Conservation (phyloP, 2,329 filamentous ascomycete species). For the Stemphylium lycopersici region DNA sequence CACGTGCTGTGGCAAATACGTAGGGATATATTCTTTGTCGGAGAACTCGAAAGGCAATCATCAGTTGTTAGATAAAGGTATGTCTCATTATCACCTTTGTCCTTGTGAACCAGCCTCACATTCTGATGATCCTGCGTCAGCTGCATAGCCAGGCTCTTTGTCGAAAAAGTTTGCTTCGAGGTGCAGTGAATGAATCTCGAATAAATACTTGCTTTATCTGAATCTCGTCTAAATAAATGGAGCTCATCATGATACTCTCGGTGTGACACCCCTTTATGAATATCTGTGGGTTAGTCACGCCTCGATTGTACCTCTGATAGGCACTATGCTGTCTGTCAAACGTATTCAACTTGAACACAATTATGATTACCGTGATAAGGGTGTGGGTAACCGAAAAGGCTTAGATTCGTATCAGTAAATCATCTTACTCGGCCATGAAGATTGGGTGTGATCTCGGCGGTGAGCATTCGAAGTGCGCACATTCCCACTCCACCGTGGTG, state of each 20-base stretch:
- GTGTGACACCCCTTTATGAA: neutral
- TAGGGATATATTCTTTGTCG: conserved; percentile 5
- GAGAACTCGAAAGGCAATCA: neutral
- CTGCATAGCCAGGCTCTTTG: conserved; percentile 2
- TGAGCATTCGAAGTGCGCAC: neutral
- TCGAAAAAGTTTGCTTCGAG: neutral
- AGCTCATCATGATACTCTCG: neutral
- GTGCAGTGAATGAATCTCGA: neutral
- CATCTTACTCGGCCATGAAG: neutral
- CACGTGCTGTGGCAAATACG: neutral
- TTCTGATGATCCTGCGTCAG: neutral
- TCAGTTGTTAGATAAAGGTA: conserved; percentile 2
- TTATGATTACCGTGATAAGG: neutral
- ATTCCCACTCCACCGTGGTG: neutral
- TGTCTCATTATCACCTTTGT: conserved; percentile 8
- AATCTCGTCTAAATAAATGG: neutral
- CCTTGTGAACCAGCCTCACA: neutral
- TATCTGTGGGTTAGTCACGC: neutral
- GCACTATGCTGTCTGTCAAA: no score
- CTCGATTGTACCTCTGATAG: neutral
- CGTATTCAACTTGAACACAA: neutral
- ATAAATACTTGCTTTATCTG: conserved; percentile 4
- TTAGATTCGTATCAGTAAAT: neutral
- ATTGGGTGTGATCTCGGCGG: no score
- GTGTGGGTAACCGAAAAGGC: neutral